Conservation (phyloP, 2,329 filamentous ascomycete species). For the Aquanectria penicillioides region DNA sequence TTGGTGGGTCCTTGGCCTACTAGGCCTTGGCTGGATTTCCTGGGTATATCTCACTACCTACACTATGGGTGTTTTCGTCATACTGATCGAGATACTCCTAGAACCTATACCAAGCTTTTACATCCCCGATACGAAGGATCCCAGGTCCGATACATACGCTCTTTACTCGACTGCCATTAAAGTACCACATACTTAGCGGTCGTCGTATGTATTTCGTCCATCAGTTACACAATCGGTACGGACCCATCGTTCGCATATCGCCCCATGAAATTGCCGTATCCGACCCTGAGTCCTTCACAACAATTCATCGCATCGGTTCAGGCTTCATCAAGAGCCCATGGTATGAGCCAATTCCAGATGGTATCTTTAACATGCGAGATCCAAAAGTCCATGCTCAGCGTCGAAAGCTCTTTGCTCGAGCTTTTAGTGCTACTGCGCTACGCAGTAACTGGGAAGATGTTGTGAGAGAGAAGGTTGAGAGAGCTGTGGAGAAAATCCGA, state of each 20-base stretch:
- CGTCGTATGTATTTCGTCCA: slow-evolving; percentile 22
- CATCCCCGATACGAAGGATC: not conserved
- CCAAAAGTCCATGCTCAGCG: slow-evolving; percentile 12
- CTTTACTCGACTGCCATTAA: slow-evolving; percentile 17
- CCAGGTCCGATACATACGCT: slow-evolving; percentile 25
- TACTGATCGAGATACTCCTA: not conserved
- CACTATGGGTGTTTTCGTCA: too few species aligned
- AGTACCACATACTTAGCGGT: slow-evolving; percentile 1
- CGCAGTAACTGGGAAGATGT: slow-evolving; percentile 13
- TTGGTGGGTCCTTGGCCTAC: too few species aligned
- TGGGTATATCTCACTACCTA: too few species aligned
- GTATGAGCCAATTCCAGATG: slow-evolving; percentile 15
- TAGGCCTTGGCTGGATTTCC: too few species aligned
- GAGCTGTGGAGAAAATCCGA: slow-evolving; percentile 8
- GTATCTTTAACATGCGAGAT: slow-evolving; percentile 28
- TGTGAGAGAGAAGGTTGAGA: slow-evolving; percentile 11
- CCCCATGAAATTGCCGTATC: slow-evolving; percentile 19
- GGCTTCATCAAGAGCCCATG: slow-evolving; percentile 26
- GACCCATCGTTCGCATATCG: slow-evolving; percentile 10
- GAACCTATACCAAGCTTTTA: not conserved
- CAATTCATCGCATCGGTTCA: slow-evolving; percentile 27
- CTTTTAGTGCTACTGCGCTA: slow-evolving; percentile 21
- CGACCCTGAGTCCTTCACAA: slow-evolving; percentile 13
- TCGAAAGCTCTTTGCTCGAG: slow-evolving; percentile 18
- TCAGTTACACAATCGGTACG: slow-evolving; percentile 6